Evolutionary conservation across 2,329 filamentous ascomycete genomes (phyloP).

Genomic region (Diaporthe ampelina): DNA sequence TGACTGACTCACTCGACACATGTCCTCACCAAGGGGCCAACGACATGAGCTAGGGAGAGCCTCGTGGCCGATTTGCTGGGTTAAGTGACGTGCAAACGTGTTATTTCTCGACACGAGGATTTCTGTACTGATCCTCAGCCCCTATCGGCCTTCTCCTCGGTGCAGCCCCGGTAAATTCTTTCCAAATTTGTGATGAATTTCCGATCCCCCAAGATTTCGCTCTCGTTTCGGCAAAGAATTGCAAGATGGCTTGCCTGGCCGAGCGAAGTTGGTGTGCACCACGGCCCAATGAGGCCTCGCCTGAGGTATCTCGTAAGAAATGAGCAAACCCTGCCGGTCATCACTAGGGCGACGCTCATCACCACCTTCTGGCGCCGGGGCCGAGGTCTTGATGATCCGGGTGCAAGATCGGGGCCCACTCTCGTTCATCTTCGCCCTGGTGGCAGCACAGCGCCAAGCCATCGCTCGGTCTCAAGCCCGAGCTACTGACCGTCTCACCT

Average conservation of each 20-base stretch:
- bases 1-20: conserved; percentile 34
- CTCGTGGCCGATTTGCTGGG: conserved; percentile 7
- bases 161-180: conserved; percentile 5
- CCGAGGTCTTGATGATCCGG: conserved; percentile 22
- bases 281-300: conserved; percentile 27
- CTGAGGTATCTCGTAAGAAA: conserved; percentile 26
- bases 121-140: background rate
- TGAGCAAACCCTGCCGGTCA: conserved; percentile 19
- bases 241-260: conserved; percentile 24
- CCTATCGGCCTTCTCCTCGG: background rate
- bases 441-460: conserved; percentile 15
- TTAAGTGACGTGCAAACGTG: background rate
- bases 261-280: conserved; percentile 19
- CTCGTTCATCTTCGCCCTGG: background rate
- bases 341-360: conserved; percentile 26
- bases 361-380: background rate
- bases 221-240: conserved; percentile 20
- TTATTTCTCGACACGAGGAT: conserved; percentile 18
- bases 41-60: conserved; percentile 1
- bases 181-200: conserved; percentile 26
- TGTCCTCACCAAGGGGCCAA: conserved; percentile 4
- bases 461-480: conserved; percentile 19
- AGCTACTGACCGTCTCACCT: conserved; percentile 31
- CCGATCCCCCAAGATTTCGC: conserved; percentile 8
- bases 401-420: conserved; percentile 28